Base-by-base conservation (phyloP, 1,139 yeast species). In the Hansenula lynferdii region DNA sequence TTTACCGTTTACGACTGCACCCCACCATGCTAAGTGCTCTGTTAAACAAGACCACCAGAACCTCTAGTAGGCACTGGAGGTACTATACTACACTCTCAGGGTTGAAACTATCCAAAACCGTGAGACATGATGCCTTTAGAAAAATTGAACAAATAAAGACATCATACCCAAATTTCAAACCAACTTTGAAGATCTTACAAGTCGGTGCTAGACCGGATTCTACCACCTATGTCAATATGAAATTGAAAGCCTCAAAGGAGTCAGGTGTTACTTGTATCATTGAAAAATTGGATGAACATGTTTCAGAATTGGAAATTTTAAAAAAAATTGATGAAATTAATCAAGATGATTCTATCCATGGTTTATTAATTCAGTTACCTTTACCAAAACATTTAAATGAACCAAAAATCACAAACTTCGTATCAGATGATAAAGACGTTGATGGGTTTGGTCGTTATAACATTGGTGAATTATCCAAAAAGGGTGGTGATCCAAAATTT, bases 171-270 rank as follows among this genome's bases (percentile, higher is more conserved):
- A 67, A 65, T 37, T 84, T 81, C 59, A 63, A 65, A 39, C 92
- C 94, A 26, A 70, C 70, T 36, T 68, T 84, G 49, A 77, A 82
- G 36, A 82, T 84, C 45, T 67, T 84, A 43, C 94, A 84, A 60
- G 85, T 84, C 33, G 94, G 94, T 39, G 64, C 69, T 26, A 70
- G 90, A 52, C 86, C 89, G 8, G 94, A 84, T 54, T 82, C 92
- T 1, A 72, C 85, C 1, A 81, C 87, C 1, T 84, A 84, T 58
- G 92, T 84, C 30, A 72, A 80, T 42, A 79, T 85, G 69, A 84
- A 84, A 57, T 63, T 81, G 42, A 82, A 80, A 58, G 86, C 90
- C 6, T 85, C 89, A 18, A 64, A 71, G 29, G 80, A 80, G 31
- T 78, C 86, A 36, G 82, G 82, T 45, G 78, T 84, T 40, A 63